Percentiles rank a stretch among this genome's conserved stretches.
Evolutionary conservation across 371 early-diverging fungal species (phyloP).

Genomic region (Mucor plumbeus): DNA sequence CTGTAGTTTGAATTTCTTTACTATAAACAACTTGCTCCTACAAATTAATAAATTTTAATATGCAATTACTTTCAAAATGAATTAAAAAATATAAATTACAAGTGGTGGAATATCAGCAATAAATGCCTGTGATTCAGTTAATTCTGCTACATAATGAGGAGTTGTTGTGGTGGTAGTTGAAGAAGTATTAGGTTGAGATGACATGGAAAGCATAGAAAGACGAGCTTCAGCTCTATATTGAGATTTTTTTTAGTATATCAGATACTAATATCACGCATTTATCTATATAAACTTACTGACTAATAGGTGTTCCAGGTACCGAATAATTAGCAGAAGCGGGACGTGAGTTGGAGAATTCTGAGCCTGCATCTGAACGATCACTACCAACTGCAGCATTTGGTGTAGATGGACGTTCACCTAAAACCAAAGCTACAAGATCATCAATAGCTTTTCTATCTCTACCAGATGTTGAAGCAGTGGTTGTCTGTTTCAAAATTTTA

Average conservation of each 20-base stretch:
- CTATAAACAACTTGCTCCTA: conserved; percentile 89
- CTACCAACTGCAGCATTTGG: conserved; percentile 51
- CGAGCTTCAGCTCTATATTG: conserved; percentile 24
- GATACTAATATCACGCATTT: background rate
- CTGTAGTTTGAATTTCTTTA: conserved; percentile 89
- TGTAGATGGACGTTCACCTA: conserved; percentile 76
- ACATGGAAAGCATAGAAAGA: conserved; percentile 36
- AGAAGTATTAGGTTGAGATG: conserved; percentile 35
- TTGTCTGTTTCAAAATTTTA: conserved; percentile 3
- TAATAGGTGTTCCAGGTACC: conserved; percentile 50
- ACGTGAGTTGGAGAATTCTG: conserved; percentile 52
- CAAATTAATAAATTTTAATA: background rate
- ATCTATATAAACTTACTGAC: conserved; percentile 36
- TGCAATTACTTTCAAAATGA: background rate
- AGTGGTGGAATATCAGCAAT: conserved; percentile 85
- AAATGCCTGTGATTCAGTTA: conserved; percentile 68
- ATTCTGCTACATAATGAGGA: conserved; percentile 57
- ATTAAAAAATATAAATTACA: conserved; percentile 40
- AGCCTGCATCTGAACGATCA: conserved; percentile 60
- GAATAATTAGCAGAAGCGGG: conserved; percentile 52
- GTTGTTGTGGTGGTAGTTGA: conserved; percentile 11
- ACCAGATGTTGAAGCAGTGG: conserved; percentile 23
- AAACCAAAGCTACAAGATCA: conserved; percentile 80
- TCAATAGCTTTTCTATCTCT: conserved; percentile 72
- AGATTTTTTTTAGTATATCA: background rate